Evolutionary conservation across 73 alveolate species (phyloP).

Genomic region (Paramecium primaurelia): DNA sequence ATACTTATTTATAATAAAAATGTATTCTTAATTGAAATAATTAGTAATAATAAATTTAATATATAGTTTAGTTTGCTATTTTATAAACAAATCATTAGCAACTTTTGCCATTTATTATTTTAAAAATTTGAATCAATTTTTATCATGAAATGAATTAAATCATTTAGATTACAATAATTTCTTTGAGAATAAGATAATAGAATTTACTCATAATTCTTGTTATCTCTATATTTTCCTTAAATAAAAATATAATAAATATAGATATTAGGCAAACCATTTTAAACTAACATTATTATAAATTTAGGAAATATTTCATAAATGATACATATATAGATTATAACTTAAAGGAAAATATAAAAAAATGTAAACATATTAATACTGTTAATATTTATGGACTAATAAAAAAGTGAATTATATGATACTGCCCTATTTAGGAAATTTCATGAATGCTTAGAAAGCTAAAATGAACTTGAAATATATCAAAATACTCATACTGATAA

Average conservation of each 20-base stretch:
- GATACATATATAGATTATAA: background rate
- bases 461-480: background rate
- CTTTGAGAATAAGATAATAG: background rate
- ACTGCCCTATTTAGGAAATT: background rate
- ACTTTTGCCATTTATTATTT: background rate
- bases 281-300: background rate
- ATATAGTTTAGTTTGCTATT: too few species aligned
- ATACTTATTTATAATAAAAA: too few species aligned
- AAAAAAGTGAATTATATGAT: background rate
- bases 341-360: background rate
- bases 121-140: background rate
- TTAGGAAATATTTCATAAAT: background rate
- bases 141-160: background rate
- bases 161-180: background rate
- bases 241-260: background rate
- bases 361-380: background rate
- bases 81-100: background rate
- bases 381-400: background rate
- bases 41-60: background rate
- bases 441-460: background rate
- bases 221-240: background rate
- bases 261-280: background rate
- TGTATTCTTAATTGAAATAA: too few species aligned
- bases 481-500: background rate
- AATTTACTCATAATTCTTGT: background rate